Percentiles rank a stretch among this genome's conserved stretches.
phyloP scores from a whole-genome alignment of 2,329 filamentous ascomycete genomes.

The Colletotrichum sp. region DNA sequence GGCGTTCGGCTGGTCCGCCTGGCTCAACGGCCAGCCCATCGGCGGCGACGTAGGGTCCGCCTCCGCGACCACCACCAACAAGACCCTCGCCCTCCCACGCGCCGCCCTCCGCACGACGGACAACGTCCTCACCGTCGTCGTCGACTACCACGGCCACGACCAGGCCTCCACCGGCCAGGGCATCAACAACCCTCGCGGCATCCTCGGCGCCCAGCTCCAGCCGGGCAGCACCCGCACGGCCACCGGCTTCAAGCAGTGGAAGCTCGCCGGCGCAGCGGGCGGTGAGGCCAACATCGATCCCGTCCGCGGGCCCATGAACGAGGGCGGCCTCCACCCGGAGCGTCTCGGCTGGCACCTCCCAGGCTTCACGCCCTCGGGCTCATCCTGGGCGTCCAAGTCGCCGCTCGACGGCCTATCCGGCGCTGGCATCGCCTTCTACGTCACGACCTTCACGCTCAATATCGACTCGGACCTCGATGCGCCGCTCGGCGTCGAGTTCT shows the following conservation, averaged over 20 bases:
- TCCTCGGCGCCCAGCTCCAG: slow-evolving; percentile 60
- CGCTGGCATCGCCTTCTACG: slow-evolving; percentile 64
- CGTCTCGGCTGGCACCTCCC: slow-evolving; percentile 68
- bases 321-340: slow-evolving; percentile 68
- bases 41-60: slow-evolving; percentile 66
- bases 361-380: slow-evolving; percentile 42
- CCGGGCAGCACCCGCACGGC: slow-evolving; percentile 36
- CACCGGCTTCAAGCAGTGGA: slow-evolving; percentile 59
- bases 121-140: slow-evolving; percentile 67
- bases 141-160: slow-evolving; percentile 75
- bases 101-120: slow-evolving; percentile 53
- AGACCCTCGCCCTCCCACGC: slow-evolving; percentile 59
- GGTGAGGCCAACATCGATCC: slow-evolving; percentile 67
- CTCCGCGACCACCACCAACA: slow-evolving; percentile 43
- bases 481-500: slow-evolving; percentile 64
- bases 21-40: slow-evolving; percentile 68
- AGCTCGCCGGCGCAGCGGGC: slow-evolving; percentile 70
- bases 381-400: slow-evolving; percentile 33
- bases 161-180: slow-evolving; percentile 67
- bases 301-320: slow-evolving; percentile 67
- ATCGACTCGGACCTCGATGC: slow-evolving; percentile 64
- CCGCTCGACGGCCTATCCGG: background rate
- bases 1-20: slow-evolving; percentile 72
- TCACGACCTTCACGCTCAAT: slow-evolving; percentile 58
- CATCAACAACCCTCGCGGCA: slow-evolving; percentile 64